phyloP scores from a whole-genome alignment of 768 basidiomycete species.

The Sarcomyxa edulis region DNA sequence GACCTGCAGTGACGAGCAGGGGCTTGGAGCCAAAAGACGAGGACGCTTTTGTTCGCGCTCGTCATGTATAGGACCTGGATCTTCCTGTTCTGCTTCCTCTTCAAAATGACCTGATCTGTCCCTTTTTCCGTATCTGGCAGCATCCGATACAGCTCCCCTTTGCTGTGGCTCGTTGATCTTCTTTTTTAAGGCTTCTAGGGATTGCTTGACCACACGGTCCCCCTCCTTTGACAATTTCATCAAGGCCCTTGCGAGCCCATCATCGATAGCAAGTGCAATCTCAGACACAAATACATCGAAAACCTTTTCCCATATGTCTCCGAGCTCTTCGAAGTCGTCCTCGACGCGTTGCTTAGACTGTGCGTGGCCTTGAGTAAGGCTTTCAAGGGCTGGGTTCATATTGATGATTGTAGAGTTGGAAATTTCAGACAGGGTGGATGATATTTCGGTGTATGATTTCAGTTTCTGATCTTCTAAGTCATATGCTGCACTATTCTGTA shows the following conservation, averaged over 20 bases:
- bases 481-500: constrained; percentile 35
- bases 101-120: constrained; percentile 10
- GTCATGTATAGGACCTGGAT: constrained; percentile 5
- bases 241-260: constrained; percentile 26
- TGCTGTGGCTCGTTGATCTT: neutral
- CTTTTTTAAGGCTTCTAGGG: neutral
- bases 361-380: constrained; percentile 35
- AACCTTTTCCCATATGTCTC: constrained; percentile 40
- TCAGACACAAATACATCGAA: constrained; percentile 36
- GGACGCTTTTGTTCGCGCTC: constrained; percentile 22
- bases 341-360: constrained; percentile 38
- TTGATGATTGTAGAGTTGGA: constrained; percentile 34
- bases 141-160: neutral
- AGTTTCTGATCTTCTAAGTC: constrained; percentile 42
- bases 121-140: constrained; percentile 6
- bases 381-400: constrained; percentile 40
- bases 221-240: constrained; percentile 24
- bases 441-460: constrained; percentile 44
- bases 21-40: constrained; percentile 12
- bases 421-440: constrained; percentile 39
- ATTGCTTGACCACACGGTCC: constrained; percentile 10
- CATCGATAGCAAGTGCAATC: constrained; percentile 32
- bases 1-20: neutral
- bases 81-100: constrained; percentile 10
- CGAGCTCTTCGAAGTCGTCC: constrained; percentile 32